phyloP scores from a whole-genome alignment of 2,329 filamentous ascomycete genomes.

The Pyrenochaeta sp. region DNA sequence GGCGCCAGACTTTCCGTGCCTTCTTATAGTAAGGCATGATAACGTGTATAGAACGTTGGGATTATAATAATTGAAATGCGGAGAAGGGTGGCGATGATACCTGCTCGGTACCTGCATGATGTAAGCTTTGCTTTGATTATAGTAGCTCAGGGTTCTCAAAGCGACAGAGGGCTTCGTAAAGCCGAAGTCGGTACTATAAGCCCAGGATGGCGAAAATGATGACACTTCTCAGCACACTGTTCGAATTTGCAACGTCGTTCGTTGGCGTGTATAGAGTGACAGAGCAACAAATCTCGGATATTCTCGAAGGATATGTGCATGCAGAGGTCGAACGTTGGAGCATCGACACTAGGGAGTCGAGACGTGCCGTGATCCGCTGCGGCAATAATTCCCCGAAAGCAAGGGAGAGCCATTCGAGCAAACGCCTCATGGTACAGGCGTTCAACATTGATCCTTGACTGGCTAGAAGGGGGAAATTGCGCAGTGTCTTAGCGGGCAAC shows the following conservation, averaged over 20 bases:
- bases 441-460: not conserved
- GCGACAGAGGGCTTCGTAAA: not conserved
- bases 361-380: conserved; percentile 3
- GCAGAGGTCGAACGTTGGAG: conserved; percentile 3
- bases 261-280: not conserved
- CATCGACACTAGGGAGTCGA: not conserved
- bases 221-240: not conserved
- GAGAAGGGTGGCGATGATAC: not conserved
- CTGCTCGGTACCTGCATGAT: conserved; percentile 1
- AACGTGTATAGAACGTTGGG: not conserved
- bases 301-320: conserved; percentile 3
- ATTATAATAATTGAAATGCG: not conserved
- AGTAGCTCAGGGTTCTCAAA: not conserved
- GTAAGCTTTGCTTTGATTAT: not conserved
- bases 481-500: not conserved
- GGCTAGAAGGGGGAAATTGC: conserved; percentile 5
- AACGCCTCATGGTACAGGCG: not conserved
- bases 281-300: not conserved
- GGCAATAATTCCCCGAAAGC: conserved; percentile 8
- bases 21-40: not conserved
- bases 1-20: not conserved
- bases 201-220: not conserved
- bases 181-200: not conserved
- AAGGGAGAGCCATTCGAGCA: conserved; percentile 3
- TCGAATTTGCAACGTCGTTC: not conserved